Evolutionary conservation across 2,329 filamentous ascomycete genomes (phyloP), one percentile per base, ranked within the genome.

Genomic region (Emmonsiellopsis sp.): DNA sequence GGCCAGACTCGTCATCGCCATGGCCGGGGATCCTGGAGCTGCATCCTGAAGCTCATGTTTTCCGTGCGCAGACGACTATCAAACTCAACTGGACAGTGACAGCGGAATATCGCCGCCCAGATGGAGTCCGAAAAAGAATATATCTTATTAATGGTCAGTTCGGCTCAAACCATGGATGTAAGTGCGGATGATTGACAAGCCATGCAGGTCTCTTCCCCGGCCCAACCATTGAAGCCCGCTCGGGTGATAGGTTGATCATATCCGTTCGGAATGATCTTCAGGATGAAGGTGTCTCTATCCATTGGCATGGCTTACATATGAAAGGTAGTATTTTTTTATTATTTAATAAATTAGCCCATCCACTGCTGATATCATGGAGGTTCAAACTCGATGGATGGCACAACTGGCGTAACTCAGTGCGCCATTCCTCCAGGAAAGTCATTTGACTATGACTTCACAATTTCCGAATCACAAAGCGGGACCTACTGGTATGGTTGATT

Each of bases 401-500:
- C 84, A 1, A 68, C 72, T 1, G 76, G 77, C 52, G 81, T 86
- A 27, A 80, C 83, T 0, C 86, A 89, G 65, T 89, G 86, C 59
- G 66, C 77, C 1, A 84, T 89, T 55, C 73, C 76, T 0, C 78
- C 85, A 0, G 86, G 85, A 3, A 69, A 71, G 7, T 61, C 59
- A n/a, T 73, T 72, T 55, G 62, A 65, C 42, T 75, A 75, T 54
- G 64, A 70, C 33, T 62, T 77, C 61, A 71, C 66, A 6, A 67
- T 71, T 36, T 62, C 68, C 2, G 44, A 57, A 7, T 57, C 67
- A 37, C 71, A 75, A 57, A 67, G 65, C 51, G 73, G 73, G 5
- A 76, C 74, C 1, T 77, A 74, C 55, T 77, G 76, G 76, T 77
- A 65, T 54, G 10, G 36, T n/a, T 31, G 10, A 11, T 17, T 21